phyloP scores from a whole-genome alignment of 2,329 filamentous ascomycete genomes.

The Hypoxylon sp. region DNA sequence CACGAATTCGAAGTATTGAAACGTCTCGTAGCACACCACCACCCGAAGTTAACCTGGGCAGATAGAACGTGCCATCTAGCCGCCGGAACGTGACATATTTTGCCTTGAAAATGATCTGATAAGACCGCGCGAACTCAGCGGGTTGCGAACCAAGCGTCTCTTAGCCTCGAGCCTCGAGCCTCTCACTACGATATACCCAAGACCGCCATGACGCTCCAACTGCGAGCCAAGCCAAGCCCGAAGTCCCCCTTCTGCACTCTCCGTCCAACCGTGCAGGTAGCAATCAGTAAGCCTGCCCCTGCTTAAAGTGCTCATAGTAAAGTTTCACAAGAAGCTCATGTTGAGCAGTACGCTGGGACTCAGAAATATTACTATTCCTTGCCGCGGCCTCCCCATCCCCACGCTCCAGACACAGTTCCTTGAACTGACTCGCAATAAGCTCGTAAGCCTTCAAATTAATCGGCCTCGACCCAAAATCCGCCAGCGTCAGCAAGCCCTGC shows the following conservation, averaged over 20 bases:
- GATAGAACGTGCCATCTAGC: constrained; percentile 1
- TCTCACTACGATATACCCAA: neutral
- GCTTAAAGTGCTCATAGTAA: constrained; percentile 42
- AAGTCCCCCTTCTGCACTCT: neutral
- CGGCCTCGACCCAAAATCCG: constrained; percentile 30
- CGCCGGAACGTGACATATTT: constrained; percentile 1
- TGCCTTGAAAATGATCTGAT: neutral
- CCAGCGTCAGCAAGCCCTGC: constrained; percentile 6
- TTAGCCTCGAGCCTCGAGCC: neutral
- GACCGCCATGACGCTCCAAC: neutral
- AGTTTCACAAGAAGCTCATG: constrained; percentile 41
- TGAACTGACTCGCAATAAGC: constrained; percentile 40
- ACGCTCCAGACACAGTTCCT: constrained; percentile 32
- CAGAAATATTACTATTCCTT: constrained; percentile 36
- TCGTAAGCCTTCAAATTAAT: constrained; percentile 47
- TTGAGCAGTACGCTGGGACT: constrained; percentile 42
- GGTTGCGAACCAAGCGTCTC: neutral
- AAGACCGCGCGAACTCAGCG: neutral
- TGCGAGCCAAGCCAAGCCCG: neutral
- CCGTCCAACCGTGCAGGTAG: neutral
- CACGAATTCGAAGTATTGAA: constrained; percentile 3
- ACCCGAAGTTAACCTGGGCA: neutral
- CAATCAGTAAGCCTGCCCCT: constrained; percentile 26
- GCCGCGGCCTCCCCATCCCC: constrained; percentile 11
- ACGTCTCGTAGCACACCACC: constrained; percentile 1